A percentile compares a stretch with the other conserved stretches of the same genome.
Evolutionary conservation across 768 basidiomycete genomes (phyloP).

Genomic region (Leccinum arenicola): DNA sequence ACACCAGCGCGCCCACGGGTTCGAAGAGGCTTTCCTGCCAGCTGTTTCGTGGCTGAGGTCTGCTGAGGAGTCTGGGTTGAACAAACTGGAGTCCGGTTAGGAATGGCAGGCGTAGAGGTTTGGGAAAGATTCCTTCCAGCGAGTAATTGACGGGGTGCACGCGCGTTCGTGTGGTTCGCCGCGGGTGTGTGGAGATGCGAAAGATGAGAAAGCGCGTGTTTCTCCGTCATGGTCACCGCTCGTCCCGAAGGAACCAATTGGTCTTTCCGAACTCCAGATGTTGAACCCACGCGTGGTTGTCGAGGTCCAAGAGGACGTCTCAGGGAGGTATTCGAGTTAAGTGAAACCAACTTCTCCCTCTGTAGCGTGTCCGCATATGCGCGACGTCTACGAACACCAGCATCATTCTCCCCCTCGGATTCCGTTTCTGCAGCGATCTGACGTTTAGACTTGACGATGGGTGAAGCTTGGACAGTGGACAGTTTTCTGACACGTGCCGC

Average conservation of each 20-base stretch:
- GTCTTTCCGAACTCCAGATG: neutral
- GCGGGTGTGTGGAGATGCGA: slow-evolving; percentile 1
- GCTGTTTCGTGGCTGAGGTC: slow-evolving; percentile 14
- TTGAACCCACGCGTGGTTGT: slow-evolving; percentile 12
- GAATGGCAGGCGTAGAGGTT: slow-evolving; percentile 17
- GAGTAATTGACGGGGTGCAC: neutral
- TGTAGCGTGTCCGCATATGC: neutral
- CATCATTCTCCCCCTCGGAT: neutral
- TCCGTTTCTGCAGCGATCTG: slow-evolving; percentile 13
- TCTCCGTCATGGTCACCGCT: slow-evolving; percentile 5
- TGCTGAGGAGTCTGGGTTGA: slow-evolving; percentile 18
- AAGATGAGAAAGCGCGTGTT: neutral
- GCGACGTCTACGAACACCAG: neutral
- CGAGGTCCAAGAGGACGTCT: slow-evolving; percentile 24
- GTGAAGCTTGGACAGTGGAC: slow-evolving; percentile 32
- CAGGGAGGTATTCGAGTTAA: slow-evolving; percentile 23
- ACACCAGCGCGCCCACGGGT: slow-evolving; percentile 29
- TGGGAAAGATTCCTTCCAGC: neutral
- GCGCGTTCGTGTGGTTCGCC: slow-evolving; percentile 13
- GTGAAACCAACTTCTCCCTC: slow-evolving; percentile 17
- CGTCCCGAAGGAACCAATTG: slow-evolving; percentile 2
- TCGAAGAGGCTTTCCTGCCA: slow-evolving; percentile 30
- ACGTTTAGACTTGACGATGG: slow-evolving; percentile 14
- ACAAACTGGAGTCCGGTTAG: slow-evolving; percentile 19
- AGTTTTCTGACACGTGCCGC: slow-evolving; percentile 21